A percentile compares a stretch with the other conserved stretches of the same genome.
phyloP scores from a whole-genome alignment of 257 asterid species.

The Solanum chaucha region DNA sequence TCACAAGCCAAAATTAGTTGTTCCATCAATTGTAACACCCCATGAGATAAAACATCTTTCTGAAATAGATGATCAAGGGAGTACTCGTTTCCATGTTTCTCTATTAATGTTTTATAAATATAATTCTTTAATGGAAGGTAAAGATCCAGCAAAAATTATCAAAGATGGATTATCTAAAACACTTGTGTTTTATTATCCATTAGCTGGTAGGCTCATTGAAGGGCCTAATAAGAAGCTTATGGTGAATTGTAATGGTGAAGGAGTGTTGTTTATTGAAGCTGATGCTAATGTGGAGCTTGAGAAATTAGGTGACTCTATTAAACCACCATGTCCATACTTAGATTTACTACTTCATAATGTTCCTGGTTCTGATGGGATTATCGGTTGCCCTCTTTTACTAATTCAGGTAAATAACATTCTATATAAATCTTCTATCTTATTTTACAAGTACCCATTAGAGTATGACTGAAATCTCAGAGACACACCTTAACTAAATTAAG shows the following conservation, averaged over 20 bases:
- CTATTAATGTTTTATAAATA: neutral
- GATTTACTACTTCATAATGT: too few relatives aligned
- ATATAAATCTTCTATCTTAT: too few relatives aligned
- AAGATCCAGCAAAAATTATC: neutral
- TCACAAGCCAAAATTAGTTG: neutral
- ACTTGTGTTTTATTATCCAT: conserved; percentile 7
- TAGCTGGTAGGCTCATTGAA: conserved; percentile 10
- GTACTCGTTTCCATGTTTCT: neutral
- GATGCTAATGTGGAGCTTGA: neutral
- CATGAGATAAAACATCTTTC: neutral
- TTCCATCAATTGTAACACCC: neutral
- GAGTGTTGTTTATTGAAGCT: conserved; percentile 12
- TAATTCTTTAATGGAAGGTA: neutral
- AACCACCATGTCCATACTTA: too few relatives aligned
- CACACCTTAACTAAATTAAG: too few relatives aligned
- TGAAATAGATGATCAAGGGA: neutral
- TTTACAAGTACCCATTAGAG: too few relatives aligned
- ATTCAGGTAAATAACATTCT: too few relatives aligned
- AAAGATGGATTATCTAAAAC: conserved; percentile 11
- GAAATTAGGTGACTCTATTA: too few relatives aligned
- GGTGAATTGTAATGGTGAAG: conserved; percentile 6
- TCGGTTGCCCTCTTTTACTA: too few relatives aligned
- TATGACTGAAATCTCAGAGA: too few relatives aligned
- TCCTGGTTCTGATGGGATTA: too few relatives aligned
- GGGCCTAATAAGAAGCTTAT: neutral